Evolutionary conservation across 257 asterid species (phyloP), one percentile per base, ranked within the genome.

Genomic region (Thymus quinquecostatus): DNA sequence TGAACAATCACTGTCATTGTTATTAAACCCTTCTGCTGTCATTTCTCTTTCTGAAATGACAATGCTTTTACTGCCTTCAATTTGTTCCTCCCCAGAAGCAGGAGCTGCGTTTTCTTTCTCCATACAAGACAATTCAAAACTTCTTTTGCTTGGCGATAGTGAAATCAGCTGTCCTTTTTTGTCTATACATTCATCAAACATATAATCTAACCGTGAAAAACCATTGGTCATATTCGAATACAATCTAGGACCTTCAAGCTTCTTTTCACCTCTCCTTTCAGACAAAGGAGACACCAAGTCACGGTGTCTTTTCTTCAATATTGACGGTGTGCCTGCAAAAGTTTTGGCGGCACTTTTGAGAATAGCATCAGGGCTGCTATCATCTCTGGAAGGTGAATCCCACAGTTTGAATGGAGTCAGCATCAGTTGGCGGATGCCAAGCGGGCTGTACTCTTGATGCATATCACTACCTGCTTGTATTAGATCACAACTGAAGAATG

Each of bases 381-480:
- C 77, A 70, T 83, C 92, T 69, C 90, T 76, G 49, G 85, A 79
- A 4, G 98, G 97, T n/a, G 98, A 92, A 69, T 90, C 98, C 96
- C 98, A 88, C 75, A 87, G 68, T 74, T 85, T 90, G 76, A 81
- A 86, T 50, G 97, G 97, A 57, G 96, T 83, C 80, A 86, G 80
- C 93, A 86, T 87, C 82, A 92, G 84, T 77, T 92, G 92, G 73
- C 97, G 96, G 62, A 91, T 87, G 71, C 98, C 98, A 38, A 92
- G 93, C 11, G 98, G 98, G 75, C 98, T 90, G 78, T 82, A 92
- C 64, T 92, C 98, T 76, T 83, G 98, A 80, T 88, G 93, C 88
- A 84, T 78, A 60, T 88, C 97, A 58, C 77, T 77, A 53, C 92
- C 88, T 64, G 97, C 67, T 65, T 90, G 95, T 57, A 88, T 70